Percentiles rank a stretch among this genome's conserved stretches.
Evolutionary conservation across 2,329 filamentous ascomycete genomes (phyloP).

Genomic region (Penicillium sp.): DNA sequence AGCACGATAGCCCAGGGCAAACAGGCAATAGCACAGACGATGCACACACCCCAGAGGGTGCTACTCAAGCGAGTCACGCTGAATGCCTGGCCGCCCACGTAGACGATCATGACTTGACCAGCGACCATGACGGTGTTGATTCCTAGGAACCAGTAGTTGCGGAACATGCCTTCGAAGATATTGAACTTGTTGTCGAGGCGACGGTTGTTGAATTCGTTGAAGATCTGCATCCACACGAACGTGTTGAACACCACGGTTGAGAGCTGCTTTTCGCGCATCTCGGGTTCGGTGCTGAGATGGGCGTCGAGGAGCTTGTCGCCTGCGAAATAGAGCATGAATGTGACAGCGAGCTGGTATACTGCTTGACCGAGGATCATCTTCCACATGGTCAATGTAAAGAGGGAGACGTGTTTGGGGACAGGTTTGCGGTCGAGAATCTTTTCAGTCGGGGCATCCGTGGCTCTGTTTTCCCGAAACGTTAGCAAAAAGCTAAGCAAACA

Average conservation of each 20-base stretch:
- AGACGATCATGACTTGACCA: slow-evolving; percentile 86
- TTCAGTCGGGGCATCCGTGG: slow-evolving; percentile 83
- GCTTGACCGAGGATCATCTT: slow-evolving; percentile 98
- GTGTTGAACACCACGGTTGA: slow-evolving; percentile 92
- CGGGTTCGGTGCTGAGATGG: slow-evolving; percentile 44
- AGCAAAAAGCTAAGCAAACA: not conserved
- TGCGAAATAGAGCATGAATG: slow-evolving; percentile 80
- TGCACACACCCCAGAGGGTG: slow-evolving; percentile 82
- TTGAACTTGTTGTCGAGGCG: slow-evolving; percentile 94
- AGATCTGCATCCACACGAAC: slow-evolving; percentile 99
- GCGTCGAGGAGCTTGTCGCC: slow-evolving; percentile 60
- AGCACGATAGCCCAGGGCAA: slow-evolving; percentile 79
- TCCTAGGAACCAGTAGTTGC: slow-evolving; percentile 83
- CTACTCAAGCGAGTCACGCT: slow-evolving; percentile 66
- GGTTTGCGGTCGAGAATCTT: slow-evolving; percentile 78
- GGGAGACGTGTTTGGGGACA: slow-evolving; percentile 67
- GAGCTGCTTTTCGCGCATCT: slow-evolving; percentile 49
- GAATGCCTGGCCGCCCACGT: slow-evolving; percentile 79
- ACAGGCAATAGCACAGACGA: slow-evolving; percentile 79
- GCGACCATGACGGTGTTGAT: slow-evolving; percentile 87
- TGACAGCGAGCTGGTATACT: slow-evolving; percentile 77
- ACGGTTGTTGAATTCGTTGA: slow-evolving; percentile 97
- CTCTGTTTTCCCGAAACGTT: slow-evolving; percentile 34
- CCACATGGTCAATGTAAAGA: slow-evolving; percentile 93
- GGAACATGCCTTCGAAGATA: slow-evolving; percentile 82